Percentiles rank a stretch among this genome's conserved stretches.
Conservation (phyloP, 371 early-diverging fungal species). For the Actinomortierella wolfii region DNA sequence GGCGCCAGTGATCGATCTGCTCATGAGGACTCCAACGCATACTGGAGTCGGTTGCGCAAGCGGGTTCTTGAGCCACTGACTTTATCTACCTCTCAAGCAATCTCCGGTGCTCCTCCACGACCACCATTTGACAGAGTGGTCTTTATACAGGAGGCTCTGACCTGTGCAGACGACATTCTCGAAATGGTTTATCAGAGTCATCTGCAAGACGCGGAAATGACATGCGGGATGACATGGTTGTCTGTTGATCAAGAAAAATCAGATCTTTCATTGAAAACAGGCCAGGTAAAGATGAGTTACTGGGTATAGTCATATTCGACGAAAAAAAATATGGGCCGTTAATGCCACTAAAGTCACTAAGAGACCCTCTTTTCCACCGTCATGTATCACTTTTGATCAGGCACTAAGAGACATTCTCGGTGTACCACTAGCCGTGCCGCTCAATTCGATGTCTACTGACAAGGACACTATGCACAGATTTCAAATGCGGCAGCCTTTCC, state of each 20-base stretch:
- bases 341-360: background rate
- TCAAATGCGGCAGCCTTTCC: conserved; percentile 25
- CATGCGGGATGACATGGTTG: conserved; percentile 22
- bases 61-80: too few relatives aligned
- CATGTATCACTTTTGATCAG: background rate
- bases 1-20: too few relatives aligned
- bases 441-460: conserved; percentile 12
- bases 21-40: too few relatives aligned
- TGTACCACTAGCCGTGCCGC: conserved; percentile 2
- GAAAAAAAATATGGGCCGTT: too few relatives aligned
- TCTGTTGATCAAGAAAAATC: background rate
- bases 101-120: too few relatives aligned
- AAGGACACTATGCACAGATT: conserved; percentile 13
- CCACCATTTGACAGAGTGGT: conserved; percentile 15
- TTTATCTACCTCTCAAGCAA: too few relatives aligned
- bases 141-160: conserved; percentile 15
- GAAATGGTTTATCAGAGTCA: conserved; percentile 31
- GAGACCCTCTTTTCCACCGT: too few relatives aligned
- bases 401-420: conserved; percentile 17
- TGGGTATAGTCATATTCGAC: too few relatives aligned
- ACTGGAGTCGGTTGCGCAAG: too few relatives aligned
- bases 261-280: background rate
- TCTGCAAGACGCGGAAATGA: conserved; percentile 30
- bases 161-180: conserved; percentile 27
- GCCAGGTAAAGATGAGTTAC: background rate